phyloP scores from a whole-genome alignment of 768 basidiomycete genomes.

The Boletus barrowsii region DNA sequence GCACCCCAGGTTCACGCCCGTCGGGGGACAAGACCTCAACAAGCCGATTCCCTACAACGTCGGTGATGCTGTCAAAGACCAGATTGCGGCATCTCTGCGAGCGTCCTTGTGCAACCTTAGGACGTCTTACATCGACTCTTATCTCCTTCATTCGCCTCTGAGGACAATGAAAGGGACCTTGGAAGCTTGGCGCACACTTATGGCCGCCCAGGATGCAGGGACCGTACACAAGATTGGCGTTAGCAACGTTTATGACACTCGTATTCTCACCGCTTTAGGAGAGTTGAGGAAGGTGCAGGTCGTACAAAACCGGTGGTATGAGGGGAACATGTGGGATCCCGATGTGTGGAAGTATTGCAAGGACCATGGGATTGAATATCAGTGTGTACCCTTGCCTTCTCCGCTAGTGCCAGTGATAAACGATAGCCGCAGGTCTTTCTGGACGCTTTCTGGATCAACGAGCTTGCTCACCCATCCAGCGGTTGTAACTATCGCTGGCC shows the following conservation, averaged over 20 bases:
- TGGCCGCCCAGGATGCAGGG: constrained; percentile 61
- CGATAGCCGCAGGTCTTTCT: constrained; percentile 60
- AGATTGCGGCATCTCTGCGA: constrained; percentile 60
- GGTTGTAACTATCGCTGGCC: constrained; percentile 43
- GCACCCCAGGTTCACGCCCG: constrained; percentile 60
- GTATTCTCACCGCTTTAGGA: constrained; percentile 49
- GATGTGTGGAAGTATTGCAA: constrained; percentile 64
- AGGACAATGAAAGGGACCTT: constrained; percentile 55
- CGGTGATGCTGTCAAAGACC: constrained; percentile 46
- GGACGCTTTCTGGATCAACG: constrained; percentile 83
- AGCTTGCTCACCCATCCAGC: constrained; percentile 50
- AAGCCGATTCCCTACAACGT: constrained; percentile 76
- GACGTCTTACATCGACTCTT: constrained; percentile 74
- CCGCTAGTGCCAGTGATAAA: not conserved
- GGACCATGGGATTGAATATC: constrained; percentile 63
- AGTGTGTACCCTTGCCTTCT: constrained; percentile 41
- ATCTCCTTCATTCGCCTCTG: constrained; percentile 76
- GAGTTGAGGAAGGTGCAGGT: constrained; percentile 59
- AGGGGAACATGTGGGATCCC: constrained; percentile 74
- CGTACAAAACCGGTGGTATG: constrained; percentile 85
- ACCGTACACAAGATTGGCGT: constrained; percentile 65
- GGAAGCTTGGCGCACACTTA: constrained; percentile 66
- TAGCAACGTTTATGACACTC: constrained; percentile 72
- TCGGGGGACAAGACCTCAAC: constrained; percentile 66
- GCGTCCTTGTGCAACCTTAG: constrained; percentile 66